A percentile compares a stretch with the other conserved stretches of the same genome.
Evolutionary conservation across 2,329 filamentous ascomycete genomes (phyloP).

Genomic region (Venturia nashicola): DNA sequence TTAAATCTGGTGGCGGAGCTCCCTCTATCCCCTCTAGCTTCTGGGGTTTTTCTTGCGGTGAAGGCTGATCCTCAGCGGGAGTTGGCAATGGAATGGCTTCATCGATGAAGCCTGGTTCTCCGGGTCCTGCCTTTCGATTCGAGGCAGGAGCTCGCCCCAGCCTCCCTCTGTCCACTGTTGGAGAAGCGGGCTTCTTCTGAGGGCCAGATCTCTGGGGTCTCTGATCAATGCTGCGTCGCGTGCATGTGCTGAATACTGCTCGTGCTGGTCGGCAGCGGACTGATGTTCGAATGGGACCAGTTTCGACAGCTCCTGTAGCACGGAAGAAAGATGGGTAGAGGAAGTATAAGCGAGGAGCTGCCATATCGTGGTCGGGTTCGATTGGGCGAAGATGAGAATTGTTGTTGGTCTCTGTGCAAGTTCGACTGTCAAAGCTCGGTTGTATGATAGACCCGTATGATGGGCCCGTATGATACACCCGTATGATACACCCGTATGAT

Average conservation of each 20-base stretch:
- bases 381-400: not conserved
- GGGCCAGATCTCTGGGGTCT: conserved; percentile 30
- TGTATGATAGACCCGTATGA: too few relatives aligned
- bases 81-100: not conserved
- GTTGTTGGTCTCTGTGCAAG: not conserved
- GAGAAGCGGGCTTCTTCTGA: conserved; percentile 32
- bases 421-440: too few relatives aligned
- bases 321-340: conserved; percentile 7
- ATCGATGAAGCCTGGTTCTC: too few relatives aligned
- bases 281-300: conserved; percentile 1
- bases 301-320: conserved; percentile 1
- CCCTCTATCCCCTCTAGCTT: not conserved
- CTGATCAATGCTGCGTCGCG: not conserved
- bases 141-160: not conserved
- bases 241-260: conserved; percentile 3
- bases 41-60: not conserved
- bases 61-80: not conserved
- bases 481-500: too few relatives aligned
- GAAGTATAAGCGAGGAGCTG: conserved; percentile 4
- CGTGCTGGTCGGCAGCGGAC: not conserved
- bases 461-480: too few relatives aligned
- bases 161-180: conserved; percentile 17
- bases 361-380: not conserved
- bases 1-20: not conserved
- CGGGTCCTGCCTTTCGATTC: not conserved